Base-by-base conservation (phyloP, 1,139 yeast genomes). In the Geotrichum cucujoidarum region DNA sequence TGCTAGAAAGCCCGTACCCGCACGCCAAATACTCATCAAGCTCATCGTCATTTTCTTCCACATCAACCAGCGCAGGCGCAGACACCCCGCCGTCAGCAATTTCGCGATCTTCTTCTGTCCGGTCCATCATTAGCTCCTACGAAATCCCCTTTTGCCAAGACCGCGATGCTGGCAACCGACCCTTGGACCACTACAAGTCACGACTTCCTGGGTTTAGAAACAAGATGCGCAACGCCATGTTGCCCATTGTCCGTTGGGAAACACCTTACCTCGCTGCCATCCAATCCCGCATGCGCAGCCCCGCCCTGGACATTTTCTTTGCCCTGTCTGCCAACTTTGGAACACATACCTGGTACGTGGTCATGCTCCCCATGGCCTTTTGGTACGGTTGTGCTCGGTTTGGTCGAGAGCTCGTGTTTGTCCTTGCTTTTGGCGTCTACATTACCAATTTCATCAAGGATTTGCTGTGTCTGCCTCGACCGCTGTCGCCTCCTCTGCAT, bases 281-380 rank as follows among this genome's bases (percentile, higher is more conserved):
- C 53, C 98, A 92, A 68, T 53, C 59, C 6, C 50, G 56, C 20
- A 58, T 74, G 20, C 70, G 95, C 48, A 66, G 68, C 32, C 76
- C 81, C 2, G 52, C 68, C 25, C 68, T 83, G 48, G 97, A 90
- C 66, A 63, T 74, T 40, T 92, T 84, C 64, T 92, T 92, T 66
- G 87, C 95, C 13, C 80, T 88, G 73, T 78, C 95, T 1, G 97
- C 98, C 20, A 83, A 85, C 60, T 71, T 92, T 55, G 98, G 97
- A 0, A 79, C 95, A 8, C 98, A 92, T 65, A 88, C 96, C 0
- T 92, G 92, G 63, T 92, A 92, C 64, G 95, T 92, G 47, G 66
- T 90, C 45, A 81, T 87, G 79, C 73, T 92, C 40, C 98, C 98
- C 0, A 64, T 86, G 22, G 87, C 95, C 7, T 74, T 80, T 38